Evolutionary conservation across 805 yeast species (phyloP).

Genomic region (Starmerella floricola): DNA sequence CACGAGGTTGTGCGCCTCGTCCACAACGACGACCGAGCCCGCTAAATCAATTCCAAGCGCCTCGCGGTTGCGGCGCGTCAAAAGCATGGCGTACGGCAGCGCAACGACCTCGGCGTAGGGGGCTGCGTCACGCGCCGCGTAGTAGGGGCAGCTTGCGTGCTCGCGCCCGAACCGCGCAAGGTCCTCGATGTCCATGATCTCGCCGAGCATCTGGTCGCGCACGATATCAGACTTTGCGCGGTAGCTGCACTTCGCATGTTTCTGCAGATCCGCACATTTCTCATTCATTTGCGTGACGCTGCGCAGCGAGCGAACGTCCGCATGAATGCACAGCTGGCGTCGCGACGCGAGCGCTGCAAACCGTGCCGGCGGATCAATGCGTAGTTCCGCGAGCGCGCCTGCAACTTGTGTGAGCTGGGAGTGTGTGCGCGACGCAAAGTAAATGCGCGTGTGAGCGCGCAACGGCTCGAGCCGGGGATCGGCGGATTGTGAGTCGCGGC

Average conservation of each 20-base stretch:
- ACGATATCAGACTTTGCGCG: constrained; percentile 29
- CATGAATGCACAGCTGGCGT: constrained; percentile 71
- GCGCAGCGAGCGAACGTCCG: constrained; percentile 39
- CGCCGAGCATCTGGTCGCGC: constrained; percentile 37
- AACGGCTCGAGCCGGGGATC: constrained; percentile 4
- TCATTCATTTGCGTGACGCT: constrained; percentile 57
- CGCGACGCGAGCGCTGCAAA: constrained; percentile 70
- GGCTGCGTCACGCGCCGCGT: constrained; percentile 49
- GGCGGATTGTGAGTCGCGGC: background rate
- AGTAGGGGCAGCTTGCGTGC: constrained; percentile 66
- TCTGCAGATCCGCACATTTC: constrained; percentile 62
- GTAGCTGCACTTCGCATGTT: constrained; percentile 34
- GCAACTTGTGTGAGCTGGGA: constrained; percentile 77
- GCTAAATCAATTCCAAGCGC: constrained; percentile 47
- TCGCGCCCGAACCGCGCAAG: constrained; percentile 46
- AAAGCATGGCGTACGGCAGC: constrained; percentile 69
- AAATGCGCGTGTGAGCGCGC: constrained; percentile 39
- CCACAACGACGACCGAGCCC: constrained; percentile 63
- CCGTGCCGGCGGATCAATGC: constrained; percentile 53
- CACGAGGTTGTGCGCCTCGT: constrained; percentile 82
- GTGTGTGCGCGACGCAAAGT: constrained; percentile 77
- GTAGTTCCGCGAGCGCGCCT: constrained; percentile 50
- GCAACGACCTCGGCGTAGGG: constrained; percentile 62
- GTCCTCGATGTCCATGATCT: constrained; percentile 73
- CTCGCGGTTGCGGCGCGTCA: constrained; percentile 49